Percentiles rank a stretch among this genome's conserved stretches.
phyloP scores from a whole-genome alignment of 2,329 filamentous ascomycete species.

The Xylaria sp. region DNA sequence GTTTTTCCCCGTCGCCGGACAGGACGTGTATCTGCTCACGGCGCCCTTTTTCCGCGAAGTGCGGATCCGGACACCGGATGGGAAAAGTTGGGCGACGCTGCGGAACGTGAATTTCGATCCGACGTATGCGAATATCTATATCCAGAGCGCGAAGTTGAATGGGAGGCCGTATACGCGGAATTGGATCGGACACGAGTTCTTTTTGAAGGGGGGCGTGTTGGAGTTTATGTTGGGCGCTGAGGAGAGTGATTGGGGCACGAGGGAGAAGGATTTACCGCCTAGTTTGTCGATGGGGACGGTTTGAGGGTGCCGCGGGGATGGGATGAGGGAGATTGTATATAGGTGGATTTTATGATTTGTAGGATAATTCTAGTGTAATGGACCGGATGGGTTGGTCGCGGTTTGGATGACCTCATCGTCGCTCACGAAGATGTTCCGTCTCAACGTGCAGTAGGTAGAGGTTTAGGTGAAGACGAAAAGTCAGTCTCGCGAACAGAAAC shows the following conservation, averaged over 20 bases:
- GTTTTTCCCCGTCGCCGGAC: conserved; percentile 50
- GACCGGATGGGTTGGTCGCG: too few species aligned
- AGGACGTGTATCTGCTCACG: conserved; percentile 49
- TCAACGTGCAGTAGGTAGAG: too few species aligned
- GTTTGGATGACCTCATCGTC: too few species aligned
- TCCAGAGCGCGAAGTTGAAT: conserved; percentile 55
- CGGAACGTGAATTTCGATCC: conserved; percentile 36
- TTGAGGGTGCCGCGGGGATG: neutral
- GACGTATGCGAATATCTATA: conserved; percentile 45
- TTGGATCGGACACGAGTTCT: conserved; percentile 62
- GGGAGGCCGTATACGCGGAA: conserved; percentile 53
- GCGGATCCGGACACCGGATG: conserved; percentile 28
- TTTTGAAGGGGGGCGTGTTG: conserved; percentile 52
- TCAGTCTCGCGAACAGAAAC: too few species aligned
- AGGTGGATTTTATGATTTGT: neutral
- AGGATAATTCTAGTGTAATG: too few species aligned
- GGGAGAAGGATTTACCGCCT: conserved; percentile 53
- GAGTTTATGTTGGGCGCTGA: conserved; percentile 54
- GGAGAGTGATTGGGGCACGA: conserved; percentile 53
- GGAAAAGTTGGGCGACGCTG: conserved; percentile 51
- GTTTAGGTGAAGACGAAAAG: too few species aligned
- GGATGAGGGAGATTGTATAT: neutral
- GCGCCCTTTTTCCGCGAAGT: conserved; percentile 47
- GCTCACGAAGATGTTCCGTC: too few species aligned
- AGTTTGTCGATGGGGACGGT: conserved; percentile 36